phyloP scores from a whole-genome alignment of 2,329 filamentous ascomycete species.

The Aspergillus neotritici region DNA sequence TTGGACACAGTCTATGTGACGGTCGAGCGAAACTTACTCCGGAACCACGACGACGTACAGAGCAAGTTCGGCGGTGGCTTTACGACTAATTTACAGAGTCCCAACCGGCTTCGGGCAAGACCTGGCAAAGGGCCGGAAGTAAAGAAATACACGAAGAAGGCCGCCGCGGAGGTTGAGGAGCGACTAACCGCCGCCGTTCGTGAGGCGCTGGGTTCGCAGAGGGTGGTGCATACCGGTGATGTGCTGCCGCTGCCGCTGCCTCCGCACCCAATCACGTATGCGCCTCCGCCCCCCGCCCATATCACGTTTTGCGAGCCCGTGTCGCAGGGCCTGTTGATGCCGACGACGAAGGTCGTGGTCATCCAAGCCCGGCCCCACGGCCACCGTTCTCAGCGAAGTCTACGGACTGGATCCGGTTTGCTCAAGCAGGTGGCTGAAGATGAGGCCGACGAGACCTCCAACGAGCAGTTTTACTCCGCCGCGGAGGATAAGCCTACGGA shows the following conservation, averaged over 20 bases:
- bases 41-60: constrained; percentile 75
- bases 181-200: constrained; percentile 63
- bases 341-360: constrained; percentile 77
- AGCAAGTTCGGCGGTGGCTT: constrained; percentile 70
- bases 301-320: constrained; percentile 94
- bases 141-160: constrained; percentile 32
- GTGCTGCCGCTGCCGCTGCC: constrained; percentile 70
- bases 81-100: constrained; percentile 26
- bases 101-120: constrained; percentile 38
- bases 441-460: constrained; percentile 73
- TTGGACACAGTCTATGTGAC: constrained; percentile 84
- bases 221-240: constrained; percentile 78
- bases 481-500: constrained; percentile 63
- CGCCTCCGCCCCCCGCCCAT: constrained; percentile 75
- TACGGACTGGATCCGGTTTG: constrained; percentile 45
- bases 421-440: constrained; percentile 56
- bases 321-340: constrained; percentile 72
- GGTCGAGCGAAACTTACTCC: constrained; percentile 73
- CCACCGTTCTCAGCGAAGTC: constrained; percentile 38
- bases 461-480: constrained; percentile 88
- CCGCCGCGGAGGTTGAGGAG: constrained; percentile 45
- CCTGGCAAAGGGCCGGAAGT: constrained; percentile 24
- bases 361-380: constrained; percentile 47
- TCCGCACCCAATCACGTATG: constrained; percentile 79
- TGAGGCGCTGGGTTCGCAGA: constrained; percentile 65